Evolutionary conservation across 2,329 filamentous ascomycete species (phyloP), one percentile per base, ranked within the genome.

Genomic region (Aspergillus versicolor): DNA sequence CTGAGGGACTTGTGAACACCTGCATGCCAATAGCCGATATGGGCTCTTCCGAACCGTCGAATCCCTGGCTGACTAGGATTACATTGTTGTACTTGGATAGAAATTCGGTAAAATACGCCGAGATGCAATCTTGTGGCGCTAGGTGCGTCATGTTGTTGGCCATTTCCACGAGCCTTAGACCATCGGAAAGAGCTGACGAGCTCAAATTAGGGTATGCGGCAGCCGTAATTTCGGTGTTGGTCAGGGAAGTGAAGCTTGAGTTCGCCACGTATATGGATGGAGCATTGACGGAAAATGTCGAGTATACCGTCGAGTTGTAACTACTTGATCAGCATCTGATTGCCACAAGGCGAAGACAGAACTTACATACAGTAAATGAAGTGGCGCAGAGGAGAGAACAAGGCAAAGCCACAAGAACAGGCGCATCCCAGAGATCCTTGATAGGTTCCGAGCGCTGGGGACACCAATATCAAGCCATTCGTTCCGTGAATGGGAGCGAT

Each of bases 381-480:
- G 53, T 0, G 60, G 61, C 3, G 55, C 42, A 5, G 63, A 60
- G 1, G 50, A 61, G 3, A 62, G 8, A 3, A 59, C 42, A 5
- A 65, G 54, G 34, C 63, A 37, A 2, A 58, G 6, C 60, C 58
- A 65, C 2, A 59, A n/a, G 0, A 52, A 12, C 58, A 45, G 54
- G 62, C 45, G 61, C 57, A 47, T 15, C 77, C 37, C 57, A 79
- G 81, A 50, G 41, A 50, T 58, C 51, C 17, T 37, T 27, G 2
- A 37, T 3, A 73, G 58, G 42, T 74, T 75, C 11, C 65, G 57
- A 3, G 67, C n/a, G 51, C 67, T 73, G 8, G 65, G 67, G 2
- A 80, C 64, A 0, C 82, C 79, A 48, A 82, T 77, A 40, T 80
- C 76, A 0, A 82, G 65, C 74, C 75, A 79, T 17, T 63, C 67